Base-by-base conservation (phyloP, 139 green algal species). In the Haematococcus sp. region DNA sequence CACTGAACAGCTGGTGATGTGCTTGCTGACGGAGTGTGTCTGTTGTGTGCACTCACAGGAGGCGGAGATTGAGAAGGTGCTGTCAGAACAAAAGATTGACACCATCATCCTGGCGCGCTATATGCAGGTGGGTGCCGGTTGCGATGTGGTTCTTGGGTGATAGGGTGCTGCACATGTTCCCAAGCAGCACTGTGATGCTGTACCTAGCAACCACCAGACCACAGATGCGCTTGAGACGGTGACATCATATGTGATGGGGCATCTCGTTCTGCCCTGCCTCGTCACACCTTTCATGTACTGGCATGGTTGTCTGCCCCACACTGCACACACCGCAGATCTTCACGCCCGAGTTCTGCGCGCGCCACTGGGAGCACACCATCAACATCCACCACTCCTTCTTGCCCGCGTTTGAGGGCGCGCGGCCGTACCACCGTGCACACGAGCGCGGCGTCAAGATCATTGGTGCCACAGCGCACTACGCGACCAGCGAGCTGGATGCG, bases 381-480 rank as follows among this genome's bases (percentile, higher is more conserved):
- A 96, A 96, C 87, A 94, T 96, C 73, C 91, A 96, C 78, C 91
- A 96, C 82, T 82, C 52, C 35, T 96, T 95, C 83, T 70, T 96
- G 77, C 91, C 91, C 0, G 86, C 89, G 0, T 96, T 96, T 79
- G 83, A 94, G 74, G 91, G 90, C 20, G 90, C 75, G 0, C 64
- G 67, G 35, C 85, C 82, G 9, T 90, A 90, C 77, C 86, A 91
- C 70, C 74, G 84, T 1, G 84, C 84, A 17, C 84, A 89, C 63
- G 80, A 89, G 52, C 80, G 89, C 28, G 90, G 90, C 51, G 90
- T 95, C 11, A 93, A 93, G 77, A 84, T 95, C 52, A 95, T 95
- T 65, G 90, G 90, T 27, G 90, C 90, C 25, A 95, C 90, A 13
- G 90, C 91, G 0, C 91, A 96, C 75, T 96, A 89, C 69, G 83